Conservation (phyloP, 176 grass and related monocot genomes). For the Elaeis guineensis region DNA sequence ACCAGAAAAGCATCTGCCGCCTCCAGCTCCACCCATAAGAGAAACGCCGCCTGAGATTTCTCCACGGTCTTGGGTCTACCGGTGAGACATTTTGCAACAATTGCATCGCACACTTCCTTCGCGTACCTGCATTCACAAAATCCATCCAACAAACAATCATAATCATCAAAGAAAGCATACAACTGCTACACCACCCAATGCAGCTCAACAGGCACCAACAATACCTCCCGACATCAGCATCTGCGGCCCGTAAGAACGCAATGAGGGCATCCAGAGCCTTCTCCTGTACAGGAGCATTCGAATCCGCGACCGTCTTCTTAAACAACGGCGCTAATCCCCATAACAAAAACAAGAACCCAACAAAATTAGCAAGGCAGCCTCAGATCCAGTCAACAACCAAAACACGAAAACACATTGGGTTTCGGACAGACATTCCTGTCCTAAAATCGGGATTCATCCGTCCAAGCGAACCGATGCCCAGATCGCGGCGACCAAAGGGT, state of each 20-base stretch:
- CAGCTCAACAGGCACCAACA: not conserved
- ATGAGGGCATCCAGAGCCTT: conserved; percentile 88
- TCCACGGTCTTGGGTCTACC: conserved; percentile 97
- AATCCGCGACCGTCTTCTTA: conserved; percentile 89
- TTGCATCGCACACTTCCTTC: conserved; percentile 92
- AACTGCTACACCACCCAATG: too few relatives aligned
- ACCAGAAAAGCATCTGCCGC: conserved; percentile 84
- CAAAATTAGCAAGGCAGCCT: conserved; percentile 32
- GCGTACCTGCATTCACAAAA: conserved; percentile 47
- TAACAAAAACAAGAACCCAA: conserved; percentile 15
- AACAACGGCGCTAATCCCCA: conserved; percentile 70
- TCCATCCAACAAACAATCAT: not conserved
- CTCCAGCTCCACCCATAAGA: conserved; percentile 93
- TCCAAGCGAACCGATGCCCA: too few relatives aligned
- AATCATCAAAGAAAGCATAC: too few relatives aligned
- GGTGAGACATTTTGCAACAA: conserved; percentile 91
- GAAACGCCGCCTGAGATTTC: conserved; percentile 83
- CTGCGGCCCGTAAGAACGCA: conserved; percentile 77
- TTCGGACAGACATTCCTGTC: too few relatives aligned
- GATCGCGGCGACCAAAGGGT: too few relatives aligned
- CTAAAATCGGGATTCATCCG: too few relatives aligned
- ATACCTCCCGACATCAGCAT: conserved; percentile 78
- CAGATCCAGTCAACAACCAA: not conserved
- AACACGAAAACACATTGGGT: not conserved
- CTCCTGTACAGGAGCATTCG: conserved; percentile 97